Evolutionary conservation across 768 basidiomycete genomes (phyloP), one percentile per base, ranked within the genome.

Genomic region (Plicaturopsis crispa): DNA sequence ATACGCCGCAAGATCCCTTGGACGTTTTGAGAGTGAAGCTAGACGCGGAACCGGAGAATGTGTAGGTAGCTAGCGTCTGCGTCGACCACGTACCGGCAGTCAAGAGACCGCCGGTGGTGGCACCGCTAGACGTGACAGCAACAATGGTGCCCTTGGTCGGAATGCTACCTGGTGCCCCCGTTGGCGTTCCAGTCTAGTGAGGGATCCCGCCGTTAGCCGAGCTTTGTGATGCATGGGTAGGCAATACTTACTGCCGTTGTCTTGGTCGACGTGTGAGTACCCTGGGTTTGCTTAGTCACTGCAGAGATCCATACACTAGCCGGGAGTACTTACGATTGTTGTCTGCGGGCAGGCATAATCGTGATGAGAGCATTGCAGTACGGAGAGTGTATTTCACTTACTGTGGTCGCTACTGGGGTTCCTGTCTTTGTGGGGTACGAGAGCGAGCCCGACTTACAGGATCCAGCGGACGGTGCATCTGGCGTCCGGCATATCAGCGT

Each of bases 21-120:
- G 72, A 75, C 17, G 74, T 74, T 18, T 62, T 63, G 61, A 80
- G 62, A 7, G 73, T 78, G 59, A 79, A 78, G 47, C 69, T 66
- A 6, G 62, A 61, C 17, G 63, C 47, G 13, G 65, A 59, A 22
- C 75, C 73, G 6, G 69, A 63, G 20, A 73, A 42, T 2, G 70
- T 70, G 48, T 67, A 72, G 2, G 76, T 78, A 10, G 75, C 77
- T 23, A 70, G 60, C 6, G 75, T 78, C 52, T 79, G 77, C 7
- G 70, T 72, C 6, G 73, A 75, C 75, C 75, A 78, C 10, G 73
- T 78, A 14, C 75, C 78, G 6, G 48, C 50, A 2, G 72, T 65
- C 28, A 80, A 62, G 17, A 80, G 66, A 11, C 75, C 77, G 6
- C 77, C 77, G 10, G 64, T 52, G 5, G 47, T 48, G 5, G 59